Percentiles rank a stretch among this genome's conserved stretches.
phyloP scores from a whole-genome alignment of 2,329 filamentous ascomycete genomes.

The Fusarium sp. region DNA sequence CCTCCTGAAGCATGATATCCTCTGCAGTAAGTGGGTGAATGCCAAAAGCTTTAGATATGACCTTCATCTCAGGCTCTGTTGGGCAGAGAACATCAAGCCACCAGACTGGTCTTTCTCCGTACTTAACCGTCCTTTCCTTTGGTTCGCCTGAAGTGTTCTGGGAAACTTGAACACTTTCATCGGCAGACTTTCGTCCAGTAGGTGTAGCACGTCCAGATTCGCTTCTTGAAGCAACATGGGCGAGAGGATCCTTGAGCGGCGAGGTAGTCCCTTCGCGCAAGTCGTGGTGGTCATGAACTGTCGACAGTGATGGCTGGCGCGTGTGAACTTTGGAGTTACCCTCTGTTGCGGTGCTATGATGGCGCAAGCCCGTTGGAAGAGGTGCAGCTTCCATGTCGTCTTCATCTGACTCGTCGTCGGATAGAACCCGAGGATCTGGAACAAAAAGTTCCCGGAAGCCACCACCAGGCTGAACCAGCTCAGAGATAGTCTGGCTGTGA shows the following conservation, averaged over 20 bases:
- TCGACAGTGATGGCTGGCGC: conserved; percentile 56
- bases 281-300: conserved; percentile 37
- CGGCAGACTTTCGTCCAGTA: conserved; percentile 52
- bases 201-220: conserved; percentile 61
- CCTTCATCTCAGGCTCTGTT: conserved; percentile 95
- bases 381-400: conserved; percentile 57
- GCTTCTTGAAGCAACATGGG: conserved; percentile 44
- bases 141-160: conserved; percentile 31
- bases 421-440: conserved; percentile 81
- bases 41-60: conserved; percentile 89
- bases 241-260: conserved; percentile 43
- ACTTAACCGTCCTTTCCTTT: conserved; percentile 60
- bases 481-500: conserved; percentile 93
- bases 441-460: conserved; percentile 90
- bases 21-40: conserved; percentile 96
- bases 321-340: conserved; percentile 56
- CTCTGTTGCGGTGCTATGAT: conserved; percentile 42
- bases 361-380: conserved; percentile 37
- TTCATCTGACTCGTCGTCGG: conserved; percentile 77
- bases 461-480: conserved; percentile 85
- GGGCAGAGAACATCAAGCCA: conserved; percentile 95
- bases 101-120: conserved; percentile 90
- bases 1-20: conserved; percentile 97
- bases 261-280: conserved; percentile 40
- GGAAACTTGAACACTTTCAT: conserved; percentile 30